Conservation (phyloP, 2,329 filamentous ascomycete species). For the Aspergillus japonicus region DNA sequence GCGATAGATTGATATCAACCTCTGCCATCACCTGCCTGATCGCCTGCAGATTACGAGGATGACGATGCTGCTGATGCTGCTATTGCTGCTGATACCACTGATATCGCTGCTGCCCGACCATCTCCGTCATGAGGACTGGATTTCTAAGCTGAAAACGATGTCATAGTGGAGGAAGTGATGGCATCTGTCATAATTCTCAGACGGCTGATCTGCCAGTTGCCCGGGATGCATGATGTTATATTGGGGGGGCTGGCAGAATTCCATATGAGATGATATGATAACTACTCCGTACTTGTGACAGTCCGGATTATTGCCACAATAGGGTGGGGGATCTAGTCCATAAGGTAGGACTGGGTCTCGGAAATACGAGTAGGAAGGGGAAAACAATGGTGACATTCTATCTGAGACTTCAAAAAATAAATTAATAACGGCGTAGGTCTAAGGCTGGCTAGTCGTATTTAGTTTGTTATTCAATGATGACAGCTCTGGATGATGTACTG, state of each 20-base stretch:
- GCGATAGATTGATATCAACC: slow-evolving; percentile 1
- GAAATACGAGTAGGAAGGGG: too few species aligned
- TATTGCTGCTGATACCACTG: too few species aligned
- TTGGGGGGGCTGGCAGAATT: neutral
- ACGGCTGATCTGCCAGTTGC: neutral
- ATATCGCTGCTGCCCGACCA: neutral
- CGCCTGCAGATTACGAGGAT: neutral
- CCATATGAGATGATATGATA: neutral
- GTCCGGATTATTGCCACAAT: neutral
- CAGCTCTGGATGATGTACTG: neutral
- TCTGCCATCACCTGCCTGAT: neutral
- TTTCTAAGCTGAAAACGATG: neutral
- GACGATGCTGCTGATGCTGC: too few species aligned
- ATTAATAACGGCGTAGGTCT: neutral
- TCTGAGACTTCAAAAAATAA: neutral
- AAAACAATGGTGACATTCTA: neutral
- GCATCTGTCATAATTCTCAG: neutral
- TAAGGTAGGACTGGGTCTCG: too few species aligned
- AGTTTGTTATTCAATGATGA: neutral
- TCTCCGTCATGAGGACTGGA: neutral
- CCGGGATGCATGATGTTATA: neutral
- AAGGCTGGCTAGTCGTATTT: neutral
- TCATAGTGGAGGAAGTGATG: slow-evolving; percentile 7
- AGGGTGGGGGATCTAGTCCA: too few species aligned
- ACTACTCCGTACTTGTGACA: too few species aligned